Conservation (phyloP, 148 eudicot species). For the Linanthus parryae region DNA sequence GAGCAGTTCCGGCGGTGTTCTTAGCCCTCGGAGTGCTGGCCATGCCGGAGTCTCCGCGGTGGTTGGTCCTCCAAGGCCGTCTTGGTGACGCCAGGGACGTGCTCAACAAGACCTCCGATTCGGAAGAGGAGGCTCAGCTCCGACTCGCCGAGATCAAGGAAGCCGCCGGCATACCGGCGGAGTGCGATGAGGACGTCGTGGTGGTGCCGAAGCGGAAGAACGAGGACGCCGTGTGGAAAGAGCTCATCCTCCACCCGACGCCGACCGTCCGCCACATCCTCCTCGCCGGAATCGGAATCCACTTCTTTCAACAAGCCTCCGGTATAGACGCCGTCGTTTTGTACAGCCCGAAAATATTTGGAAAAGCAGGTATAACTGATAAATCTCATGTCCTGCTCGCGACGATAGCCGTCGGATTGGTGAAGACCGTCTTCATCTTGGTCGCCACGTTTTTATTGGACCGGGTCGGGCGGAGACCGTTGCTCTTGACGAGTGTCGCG, state of each 20-base stretch:
- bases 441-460: conserved; percentile 31
- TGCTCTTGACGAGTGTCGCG: conserved; percentile 18
- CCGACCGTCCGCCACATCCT: conserved; percentile 22
- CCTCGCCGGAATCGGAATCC: conserved; percentile 25
- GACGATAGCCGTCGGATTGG: conserved; percentile 29
- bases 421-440: conserved; percentile 26
- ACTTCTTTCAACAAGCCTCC: conserved; percentile 29
- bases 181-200: conserved; percentile 20
- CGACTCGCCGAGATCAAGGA: conserved; percentile 28
- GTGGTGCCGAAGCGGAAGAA: conserved; percentile 6
- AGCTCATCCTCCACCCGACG: conserved; percentile 25
- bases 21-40: conserved; percentile 21
- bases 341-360: conserved; percentile 31
- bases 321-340: conserved; percentile 35
- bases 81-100: conserved; percentile 24
- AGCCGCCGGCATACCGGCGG: conserved; percentile 27
- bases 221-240: conserved; percentile 31
- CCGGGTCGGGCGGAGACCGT: conserved; percentile 26
- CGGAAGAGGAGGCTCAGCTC: conserved; percentile 18
- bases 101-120: conserved; percentile 18
- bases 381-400: conserved; percentile 17
- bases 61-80: conserved; percentile 36
- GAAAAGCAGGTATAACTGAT: conserved; percentile 23
- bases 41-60: conserved; percentile 39
- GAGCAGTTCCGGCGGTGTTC: conserved; percentile 27